Evolutionary conservation across 2,329 filamentous ascomycete genomes (phyloP), one percentile per base, ranked within the genome.

Genomic region (Raffaelea arxii): DNA sequence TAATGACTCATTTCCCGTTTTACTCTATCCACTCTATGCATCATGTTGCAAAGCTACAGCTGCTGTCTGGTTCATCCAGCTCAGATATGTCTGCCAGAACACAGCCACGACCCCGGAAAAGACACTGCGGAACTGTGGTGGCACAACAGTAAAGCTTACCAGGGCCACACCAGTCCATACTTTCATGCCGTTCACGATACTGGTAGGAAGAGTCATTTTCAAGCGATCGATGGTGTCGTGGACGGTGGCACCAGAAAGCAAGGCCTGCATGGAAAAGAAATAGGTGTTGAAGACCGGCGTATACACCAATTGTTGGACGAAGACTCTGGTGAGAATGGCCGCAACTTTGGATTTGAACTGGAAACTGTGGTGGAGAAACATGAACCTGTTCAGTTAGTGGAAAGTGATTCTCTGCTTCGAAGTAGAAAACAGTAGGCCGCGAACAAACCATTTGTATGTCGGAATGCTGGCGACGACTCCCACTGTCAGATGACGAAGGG

Each of bases 1-100:
- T 22, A 22, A 39, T 18, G 23, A 18, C 36, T 22, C 23, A 18
- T 21, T 22, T 39, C 19, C 36, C 23, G 21, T 22, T 22, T 39
- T 39, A 22, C 36, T 39, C 36, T 39, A 22, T 39, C 36, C 23
- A 38, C 23, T 21, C 23, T 38, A 21, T 38, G 18, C 36, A 38
- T 39, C 36, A 22, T 39, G 36, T 39, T 39, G 36, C 23, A 39
- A 18, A 14, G 36, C 36, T 18, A 22, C 21, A 39, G 36, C 86
- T 2, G 85, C 86, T 51, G 70, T 70, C 57, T 82, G 74, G 57
- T 94, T 94, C 59, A 94, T 63, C 62, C 80, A 84, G 55, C 81
- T 86, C 56, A 95, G 59, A 69, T 95, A 95, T 1, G 86, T 89
- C 73, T 95, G 89, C 89, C 89, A 95, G 0, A 85, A 85, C 44